phyloP scores from a whole-genome alignment of 768 basidiomycete genomes.

The Tulasnella sp. region DNA sequence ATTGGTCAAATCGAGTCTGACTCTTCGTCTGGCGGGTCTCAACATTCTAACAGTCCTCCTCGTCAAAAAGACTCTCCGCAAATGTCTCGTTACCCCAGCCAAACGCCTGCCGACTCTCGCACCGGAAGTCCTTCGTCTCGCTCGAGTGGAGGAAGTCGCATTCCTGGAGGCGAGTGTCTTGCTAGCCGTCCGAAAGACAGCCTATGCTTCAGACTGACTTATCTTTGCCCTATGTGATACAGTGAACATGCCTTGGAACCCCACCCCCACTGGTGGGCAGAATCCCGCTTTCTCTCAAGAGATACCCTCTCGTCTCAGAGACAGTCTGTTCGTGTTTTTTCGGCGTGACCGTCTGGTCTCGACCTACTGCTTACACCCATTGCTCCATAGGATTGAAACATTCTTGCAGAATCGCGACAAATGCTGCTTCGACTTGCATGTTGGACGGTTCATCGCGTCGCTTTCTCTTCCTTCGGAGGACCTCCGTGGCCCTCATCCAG shows the following conservation, averaged over 20 bases:
- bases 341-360: not conserved
- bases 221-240: not conserved
- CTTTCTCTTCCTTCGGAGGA: slow-evolving; percentile 1
- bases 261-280: not conserved
- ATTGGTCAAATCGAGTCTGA: slow-evolving; percentile 1
- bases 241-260: slow-evolving; percentile 1
- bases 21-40: slow-evolving; percentile 9
- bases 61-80: not conserved
- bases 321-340: not conserved
- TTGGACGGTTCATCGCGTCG: slow-evolving; percentile 10
- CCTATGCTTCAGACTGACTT: not conserved
- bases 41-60: not conserved
- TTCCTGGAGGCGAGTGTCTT: not conserved
- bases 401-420: slow-evolving; percentile 6
- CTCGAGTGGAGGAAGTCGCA: not conserved
- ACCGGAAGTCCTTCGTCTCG: slow-evolving; percentile 1
- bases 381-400: slow-evolving; percentile 4
- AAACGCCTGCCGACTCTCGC: not conserved
- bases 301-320: not conserved
- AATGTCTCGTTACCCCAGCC: not conserved
- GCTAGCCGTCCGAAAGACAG: not conserved
- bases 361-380: not conserved
- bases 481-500: slow-evolving; percentile 10
- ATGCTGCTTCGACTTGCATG: slow-evolving; percentile 11
- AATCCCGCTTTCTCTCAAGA: slow-evolving; percentile 2